Evolutionary conservation across 2,329 filamentous ascomycete genomes (phyloP), one percentile per base, ranked within the genome.

Genomic region (Diatrype stigma): DNA sequence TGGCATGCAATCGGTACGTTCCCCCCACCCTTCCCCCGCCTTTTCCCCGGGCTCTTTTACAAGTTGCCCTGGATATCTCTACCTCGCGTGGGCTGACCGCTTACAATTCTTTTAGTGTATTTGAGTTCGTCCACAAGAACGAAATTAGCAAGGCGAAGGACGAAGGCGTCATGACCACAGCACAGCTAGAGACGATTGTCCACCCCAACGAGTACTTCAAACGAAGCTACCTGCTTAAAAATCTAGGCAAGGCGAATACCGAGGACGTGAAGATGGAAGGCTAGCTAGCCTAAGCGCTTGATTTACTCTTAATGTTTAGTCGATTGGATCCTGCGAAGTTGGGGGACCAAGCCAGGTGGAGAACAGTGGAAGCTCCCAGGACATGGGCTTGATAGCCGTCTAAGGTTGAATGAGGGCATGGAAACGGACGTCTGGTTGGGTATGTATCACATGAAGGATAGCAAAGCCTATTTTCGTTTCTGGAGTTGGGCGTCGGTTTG

Each of bases 121-220:
- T 97, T 67, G 94, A 99, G 63, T 81, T 87, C 66, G 73, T 87
- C 17, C 92, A 99, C 70, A 92, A 89, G 66, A 75, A 76, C 17
- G 87, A 93, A 67, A 82, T 94, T 52, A 87, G 84, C 65, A 84
- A 81, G 63, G 89, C 87, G 55, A 89, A 86, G 70, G 88, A 92
- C 40, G 85, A 90, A 46, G 79, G 82, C 6, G 76, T 85, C 47
- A 87, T 87, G 84, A 84, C 78, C 12, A 73, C 85, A 6, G 83
- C 84, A 16, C 89, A 96, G 67, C 77, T 96, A 40, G 93, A 97
- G 71, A 97, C 93, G 0, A 96, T 99, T 65, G 86, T 96, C 21
- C 94, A 99, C 71, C 94, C 94, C 11, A 99, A 99, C 68, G 92
- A 93, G 58, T 99, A 96, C 71, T 99, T 97, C 71, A 96, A 96